Evolutionary conservation across 371 early-diverging fungal genomes (phyloP).

Genomic region (Neoconidiobolus thromboides): DNA sequence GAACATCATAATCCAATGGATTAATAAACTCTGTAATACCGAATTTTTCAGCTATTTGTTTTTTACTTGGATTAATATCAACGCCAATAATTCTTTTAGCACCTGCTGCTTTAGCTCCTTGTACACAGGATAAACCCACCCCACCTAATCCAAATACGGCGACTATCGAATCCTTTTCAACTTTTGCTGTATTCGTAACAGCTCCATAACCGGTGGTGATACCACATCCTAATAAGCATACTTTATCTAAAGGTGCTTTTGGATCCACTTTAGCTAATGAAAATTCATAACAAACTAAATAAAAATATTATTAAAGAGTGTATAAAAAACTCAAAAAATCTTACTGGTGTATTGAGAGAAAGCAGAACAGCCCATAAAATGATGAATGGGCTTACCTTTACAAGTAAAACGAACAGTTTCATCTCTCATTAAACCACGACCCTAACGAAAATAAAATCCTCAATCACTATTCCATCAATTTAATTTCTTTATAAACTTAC

Average conservation of each 20-base stretch:
- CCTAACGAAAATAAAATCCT: slow-evolving; percentile 13
- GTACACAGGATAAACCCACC: slow-evolving; percentile 79
- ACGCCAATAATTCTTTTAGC: slow-evolving; percentile 78
- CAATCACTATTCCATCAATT: background rate
- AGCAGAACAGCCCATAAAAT: slow-evolving; percentile 93
- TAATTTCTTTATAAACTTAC: slow-evolving; percentile 12
- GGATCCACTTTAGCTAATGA: slow-evolving; percentile 75
- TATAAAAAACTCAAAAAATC: slow-evolving; percentile 6
- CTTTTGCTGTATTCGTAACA: slow-evolving; percentile 79
- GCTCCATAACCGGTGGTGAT: slow-evolving; percentile 94
- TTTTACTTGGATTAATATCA: slow-evolving; percentile 74
- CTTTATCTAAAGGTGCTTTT: slow-evolving; percentile 59
- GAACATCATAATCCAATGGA: slow-evolving; percentile 56
- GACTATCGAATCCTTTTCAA: slow-evolving; percentile 46
- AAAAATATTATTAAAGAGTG: background rate
- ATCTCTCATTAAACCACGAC: slow-evolving; percentile 90
- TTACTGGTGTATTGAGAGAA: slow-evolving; percentile 81
- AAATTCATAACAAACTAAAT: slow-evolving; percentile 61
- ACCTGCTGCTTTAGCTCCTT: slow-evolving; percentile 55
- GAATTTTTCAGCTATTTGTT: slow-evolving; percentile 55
- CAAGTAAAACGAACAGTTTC: slow-evolving; percentile 81
- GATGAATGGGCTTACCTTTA: slow-evolving; percentile 70
- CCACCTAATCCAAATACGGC: slow-evolving; percentile 94
- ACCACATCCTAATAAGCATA: slow-evolving; percentile 87
- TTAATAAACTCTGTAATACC: slow-evolving; percentile 88